Percentiles rank a stretch among this genome's conserved stretches.
Evolutionary conservation across 2,329 filamentous ascomycete species (phyloP).

Genomic region (Pseudocercospora eumusae): DNA sequence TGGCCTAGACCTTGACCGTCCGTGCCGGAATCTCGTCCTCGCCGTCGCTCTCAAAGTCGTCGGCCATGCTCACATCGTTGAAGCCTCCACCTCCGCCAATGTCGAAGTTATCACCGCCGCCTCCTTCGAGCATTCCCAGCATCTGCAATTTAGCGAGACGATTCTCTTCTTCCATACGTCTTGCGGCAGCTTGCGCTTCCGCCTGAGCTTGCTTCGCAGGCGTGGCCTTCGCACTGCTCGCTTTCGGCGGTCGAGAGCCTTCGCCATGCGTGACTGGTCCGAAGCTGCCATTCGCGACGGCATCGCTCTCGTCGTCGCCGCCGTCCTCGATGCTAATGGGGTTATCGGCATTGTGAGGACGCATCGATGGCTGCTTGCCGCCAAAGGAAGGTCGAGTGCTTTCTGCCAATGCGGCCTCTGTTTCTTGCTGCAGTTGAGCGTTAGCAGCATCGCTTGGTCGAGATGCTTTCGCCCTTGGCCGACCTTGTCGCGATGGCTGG

Average conservation of each 20-base stretch:
- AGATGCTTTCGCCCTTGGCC: constrained; percentile 13
- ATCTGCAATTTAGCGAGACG: constrained; percentile 41
- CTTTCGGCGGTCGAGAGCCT: constrained; percentile 13
- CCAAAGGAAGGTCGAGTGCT: constrained; percentile 25
- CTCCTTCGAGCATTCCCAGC: constrained; percentile 34
- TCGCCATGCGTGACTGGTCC: constrained; percentile 5
- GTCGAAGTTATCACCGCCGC: constrained; percentile 9
- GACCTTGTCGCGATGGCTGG: background rate
- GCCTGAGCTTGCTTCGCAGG: constrained; percentile 9
- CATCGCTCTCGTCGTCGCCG: constrained; percentile 43
- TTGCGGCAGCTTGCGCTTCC: constrained; percentile 13
- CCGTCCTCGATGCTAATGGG: constrained; percentile 40
- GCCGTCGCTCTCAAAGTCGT: constrained; percentile 24
- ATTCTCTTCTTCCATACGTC: constrained; percentile 37
- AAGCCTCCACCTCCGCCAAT: background rate
- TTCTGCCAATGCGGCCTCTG: constrained; percentile 11
- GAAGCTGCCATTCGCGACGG: constrained; percentile 48
- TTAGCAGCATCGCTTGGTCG: constrained; percentile 14
- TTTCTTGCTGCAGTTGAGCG: constrained; percentile 23
- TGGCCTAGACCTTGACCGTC: background rate
- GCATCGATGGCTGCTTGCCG: constrained; percentile 38
- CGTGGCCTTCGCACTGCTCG: background rate
- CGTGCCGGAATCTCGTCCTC: constrained; percentile 27
- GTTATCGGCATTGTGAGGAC: constrained; percentile 37
- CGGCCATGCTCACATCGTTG: constrained; percentile 3